A percentile compares a stretch with the other conserved stretches of the same genome.
phyloP scores from a whole-genome alignment of 2,329 filamentous ascomycete species.

The Arachnomyces sp. region DNA sequence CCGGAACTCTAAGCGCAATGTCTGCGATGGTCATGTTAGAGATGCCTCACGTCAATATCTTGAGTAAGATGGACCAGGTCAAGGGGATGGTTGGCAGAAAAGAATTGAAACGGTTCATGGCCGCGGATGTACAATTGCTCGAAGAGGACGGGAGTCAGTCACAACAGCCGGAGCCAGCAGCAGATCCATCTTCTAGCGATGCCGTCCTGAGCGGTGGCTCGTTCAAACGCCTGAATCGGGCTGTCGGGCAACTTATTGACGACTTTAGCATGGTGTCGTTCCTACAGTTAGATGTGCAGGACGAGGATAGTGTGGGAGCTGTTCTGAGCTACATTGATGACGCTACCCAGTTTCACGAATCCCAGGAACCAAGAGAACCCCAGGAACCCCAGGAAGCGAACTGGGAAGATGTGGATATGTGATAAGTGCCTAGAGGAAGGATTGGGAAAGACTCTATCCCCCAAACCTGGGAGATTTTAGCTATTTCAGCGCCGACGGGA shows the following conservation, averaged over 20 bases:
- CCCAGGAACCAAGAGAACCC: conserved; percentile 82
- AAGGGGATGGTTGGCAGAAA: conserved; percentile 81
- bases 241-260: conserved; percentile 86
- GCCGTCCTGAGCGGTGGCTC: conserved; percentile 72
- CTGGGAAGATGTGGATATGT: conserved; percentile 20
- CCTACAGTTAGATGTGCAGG: conserved; percentile 76
- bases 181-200: conserved; percentile 58
- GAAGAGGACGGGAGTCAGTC: conserved; percentile 52
- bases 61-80: conserved; percentile 96
- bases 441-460: too few species aligned
- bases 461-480: too few species aligned
- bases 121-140: conserved; percentile 73
- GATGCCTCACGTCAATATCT: conserved; percentile 89
- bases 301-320: conserved; percentile 81
- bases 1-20: conserved; percentile 92
- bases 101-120: conserved; percentile 82
- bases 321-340: conserved; percentile 91
- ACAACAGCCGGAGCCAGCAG: conserved; percentile 46
- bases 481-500: too few species aligned
- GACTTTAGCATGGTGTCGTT: conserved; percentile 98
- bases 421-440: too few species aligned
- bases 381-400: conserved; percentile 55
- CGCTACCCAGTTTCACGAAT: conserved; percentile 86
- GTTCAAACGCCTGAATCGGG: conserved; percentile 75
- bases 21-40: conserved; percentile 98